phyloP scores from a whole-genome alignment of 495 filamentous ascomycete species.

The Zalerion maritima region DNA sequence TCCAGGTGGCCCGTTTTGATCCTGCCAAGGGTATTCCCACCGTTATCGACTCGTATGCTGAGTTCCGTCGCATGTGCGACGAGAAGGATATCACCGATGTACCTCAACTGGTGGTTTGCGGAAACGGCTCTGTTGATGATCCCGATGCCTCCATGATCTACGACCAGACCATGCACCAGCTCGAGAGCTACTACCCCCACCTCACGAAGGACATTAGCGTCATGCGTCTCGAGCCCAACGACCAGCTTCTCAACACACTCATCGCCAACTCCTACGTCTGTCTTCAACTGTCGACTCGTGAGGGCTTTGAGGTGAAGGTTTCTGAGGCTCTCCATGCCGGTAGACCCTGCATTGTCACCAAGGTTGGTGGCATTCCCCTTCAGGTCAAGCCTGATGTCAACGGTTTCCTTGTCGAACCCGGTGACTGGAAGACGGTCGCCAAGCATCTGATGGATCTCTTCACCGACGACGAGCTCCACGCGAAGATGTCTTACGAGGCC shows the following conservation, averaged over 20 bases:
- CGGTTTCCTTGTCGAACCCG: slow-evolving; percentile 62
- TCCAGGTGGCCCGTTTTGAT: slow-evolving; percentile 77
- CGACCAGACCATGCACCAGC: slow-evolving; percentile 50
- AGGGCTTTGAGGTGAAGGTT: slow-evolving; percentile 86
- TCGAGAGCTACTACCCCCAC: slow-evolving; percentile 41
- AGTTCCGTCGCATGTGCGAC: slow-evolving; percentile 48
- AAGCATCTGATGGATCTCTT: slow-evolving; percentile 53
- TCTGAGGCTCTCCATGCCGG: slow-evolving; percentile 79
- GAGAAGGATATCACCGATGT: slow-evolving; percentile 28
- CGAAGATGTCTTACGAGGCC: slow-evolving; percentile 55
- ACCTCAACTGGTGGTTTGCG: slow-evolving; percentile 62
- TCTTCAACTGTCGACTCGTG: slow-evolving; percentile 67
- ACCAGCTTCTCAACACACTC: slow-evolving; percentile 72
- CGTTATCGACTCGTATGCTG: slow-evolving; percentile 62
- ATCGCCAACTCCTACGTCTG: slow-evolving; percentile 58
- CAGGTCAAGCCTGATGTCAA: slow-evolving; percentile 62
- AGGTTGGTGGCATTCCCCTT: slow-evolving; percentile 68
- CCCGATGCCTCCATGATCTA: slow-evolving; percentile 65
- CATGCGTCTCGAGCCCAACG: slow-evolving; percentile 62
- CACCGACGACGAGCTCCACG: slow-evolving; percentile 47
- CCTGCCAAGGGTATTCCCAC: slow-evolving; percentile 76
- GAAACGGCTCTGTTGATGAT: slow-evolving; percentile 76
- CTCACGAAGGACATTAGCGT: slow-evolving; percentile 47
- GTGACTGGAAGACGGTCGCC: slow-evolving; percentile 60
- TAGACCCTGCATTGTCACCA: slow-evolving; percentile 65